A percentile compares a stretch with the other conserved stretches of the same genome.
Conservation (phyloP, 169 alveolate genomes). For the Amoebophrya sp. region DNA sequence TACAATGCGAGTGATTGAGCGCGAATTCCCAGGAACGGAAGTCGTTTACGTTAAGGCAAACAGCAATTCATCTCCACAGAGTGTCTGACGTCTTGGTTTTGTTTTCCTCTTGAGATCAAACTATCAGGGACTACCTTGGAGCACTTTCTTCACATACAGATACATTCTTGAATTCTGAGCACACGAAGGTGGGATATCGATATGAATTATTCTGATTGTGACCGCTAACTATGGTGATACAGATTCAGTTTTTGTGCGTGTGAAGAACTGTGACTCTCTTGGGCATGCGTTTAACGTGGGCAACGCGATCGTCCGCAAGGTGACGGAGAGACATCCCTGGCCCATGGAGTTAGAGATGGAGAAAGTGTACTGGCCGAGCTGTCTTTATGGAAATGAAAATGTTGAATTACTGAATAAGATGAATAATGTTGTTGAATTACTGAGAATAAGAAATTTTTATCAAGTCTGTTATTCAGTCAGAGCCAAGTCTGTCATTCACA, state of each 20-base stretch:
- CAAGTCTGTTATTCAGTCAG: too few species aligned
- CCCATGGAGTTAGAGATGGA: constrained; percentile 53
- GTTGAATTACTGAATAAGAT: too few species aligned
- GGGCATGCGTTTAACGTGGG: constrained; percentile 49
- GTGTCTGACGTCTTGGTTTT: not conserved
- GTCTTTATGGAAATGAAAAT: too few species aligned
- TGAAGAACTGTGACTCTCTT: constrained; percentile 37
- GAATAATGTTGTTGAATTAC: too few species aligned
- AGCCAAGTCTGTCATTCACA: too few species aligned
- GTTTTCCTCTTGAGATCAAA: not conserved
- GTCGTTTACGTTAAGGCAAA: not conserved
- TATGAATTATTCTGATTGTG: constrained; percentile 53
- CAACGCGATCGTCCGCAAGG: constrained; percentile 45
- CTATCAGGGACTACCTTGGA: not conserved
- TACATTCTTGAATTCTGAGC: not conserved
- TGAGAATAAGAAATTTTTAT: too few species aligned
- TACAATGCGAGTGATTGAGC: constrained; percentile 76
- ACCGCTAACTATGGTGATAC: constrained; percentile 92
- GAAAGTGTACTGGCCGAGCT: constrained; percentile 52
- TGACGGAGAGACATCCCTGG: constrained; percentile 46
- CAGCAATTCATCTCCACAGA: not conserved
- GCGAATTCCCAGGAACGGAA: constrained; percentile 49
- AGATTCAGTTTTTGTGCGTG: constrained; percentile 86
- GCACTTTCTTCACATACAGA: not conserved
- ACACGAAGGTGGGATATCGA: not conserved